phyloP scores from a whole-genome alignment of 2,329 filamentous ascomycete genomes.

The Venturia aucupariae region DNA sequence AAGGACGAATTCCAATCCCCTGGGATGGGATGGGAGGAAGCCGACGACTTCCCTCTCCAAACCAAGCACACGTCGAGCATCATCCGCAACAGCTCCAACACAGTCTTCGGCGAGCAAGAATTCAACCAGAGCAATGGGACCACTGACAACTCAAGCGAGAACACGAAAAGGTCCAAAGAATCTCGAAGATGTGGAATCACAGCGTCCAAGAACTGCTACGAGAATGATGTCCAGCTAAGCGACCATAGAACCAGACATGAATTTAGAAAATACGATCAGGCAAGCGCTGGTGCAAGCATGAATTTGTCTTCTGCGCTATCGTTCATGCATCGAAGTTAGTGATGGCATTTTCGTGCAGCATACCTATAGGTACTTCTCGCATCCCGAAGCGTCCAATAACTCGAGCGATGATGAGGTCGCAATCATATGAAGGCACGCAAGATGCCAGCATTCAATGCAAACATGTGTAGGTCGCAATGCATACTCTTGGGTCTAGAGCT shows the following conservation, averaged over 20 bases:
- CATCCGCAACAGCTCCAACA: neutral
- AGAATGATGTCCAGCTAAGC: neutral
- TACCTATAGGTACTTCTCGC: neutral
- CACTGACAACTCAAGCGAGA: neutral
- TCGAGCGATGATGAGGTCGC: neutral
- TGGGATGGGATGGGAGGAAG: neutral
- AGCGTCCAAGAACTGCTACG: neutral
- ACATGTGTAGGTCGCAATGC: neutral
- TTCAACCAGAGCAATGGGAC: neutral
- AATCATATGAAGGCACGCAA: neutral
- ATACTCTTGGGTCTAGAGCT: neutral
- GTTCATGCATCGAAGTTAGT: neutral
- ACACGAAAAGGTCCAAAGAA: neutral
- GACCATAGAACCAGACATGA: neutral
- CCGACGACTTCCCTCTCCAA: neutral
- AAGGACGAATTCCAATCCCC: neutral
- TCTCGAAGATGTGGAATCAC: neutral
- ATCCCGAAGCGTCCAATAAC: neutral
- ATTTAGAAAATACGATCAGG: neutral
- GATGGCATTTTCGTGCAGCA: neutral
- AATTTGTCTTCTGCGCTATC: neutral
- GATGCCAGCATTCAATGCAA: neutral
- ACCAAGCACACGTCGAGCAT: neutral
- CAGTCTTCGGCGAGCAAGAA: neutral
- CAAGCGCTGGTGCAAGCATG: neutral